Evolutionary conservation across 78 protist species (phyloP), one percentile per base, ranked within the genome.

Genomic region (Neovahlkampfia damariscottae): DNA sequence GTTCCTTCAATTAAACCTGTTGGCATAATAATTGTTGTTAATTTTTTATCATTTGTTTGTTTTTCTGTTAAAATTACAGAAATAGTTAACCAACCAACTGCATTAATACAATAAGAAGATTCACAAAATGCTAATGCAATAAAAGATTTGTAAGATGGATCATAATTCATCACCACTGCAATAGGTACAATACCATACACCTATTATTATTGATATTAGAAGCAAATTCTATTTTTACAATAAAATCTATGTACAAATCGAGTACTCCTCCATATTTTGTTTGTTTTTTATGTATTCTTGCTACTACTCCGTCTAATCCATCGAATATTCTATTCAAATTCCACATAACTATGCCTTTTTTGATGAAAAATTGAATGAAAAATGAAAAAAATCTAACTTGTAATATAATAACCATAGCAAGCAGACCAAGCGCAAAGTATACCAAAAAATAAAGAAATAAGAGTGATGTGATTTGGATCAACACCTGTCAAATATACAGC

Each of bases 311-410:
- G 19, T 50, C 62, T n/a, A 50, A 19, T n/a, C 62, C 62, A 19
- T 4, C 91, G 79, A 74, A 31, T 38, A 40, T n/a, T 40, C 8
- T 4, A 76, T 40, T 80, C 6, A 4, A 72, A 6, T 71, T 30
- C 32, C 40, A 40, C 29, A 69, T n/a, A n/a, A n/a, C n/a, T n/a
- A n/a, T n/a, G n/a, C n/a, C n/a, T n/a, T n/a, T n/a, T n/a, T n/a
- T n/a, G n/a, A n/a, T n/a, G n/a, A n/a, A n/a, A n/a, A n/a, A n/a
- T n/a, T n/a, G n/a, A n/a, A n/a, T n/a, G n/a, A n/a, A n/a, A n/a
- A n/a, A n/a, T n/a, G n/a, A n/a, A n/a, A n/a, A n/a, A n/a, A n/a
- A n/a, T n/a, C n/a, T n/a, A n/a, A n/a, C n/a, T n/a, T n/a, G n/a
- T n/a, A n/a, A n/a, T n/a, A n/a, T n/a, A n/a, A n/a, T n/a, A n/a